Evolutionary conservation across 257 asterid species (phyloP), one percentile per base, ranked within the genome.

Genomic region (Solanum piurae): DNA sequence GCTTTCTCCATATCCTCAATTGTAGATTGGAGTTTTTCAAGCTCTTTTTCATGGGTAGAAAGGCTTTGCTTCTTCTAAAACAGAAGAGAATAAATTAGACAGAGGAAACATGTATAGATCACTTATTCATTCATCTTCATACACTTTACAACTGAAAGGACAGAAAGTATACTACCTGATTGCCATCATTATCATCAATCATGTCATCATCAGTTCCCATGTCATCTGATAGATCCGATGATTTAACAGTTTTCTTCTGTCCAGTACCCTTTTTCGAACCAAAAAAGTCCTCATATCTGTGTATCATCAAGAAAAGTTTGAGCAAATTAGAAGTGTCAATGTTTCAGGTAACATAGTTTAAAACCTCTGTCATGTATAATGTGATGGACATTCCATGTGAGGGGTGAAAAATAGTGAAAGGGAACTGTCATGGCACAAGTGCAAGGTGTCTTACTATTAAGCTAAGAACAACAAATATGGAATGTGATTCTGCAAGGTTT

Each of bases 41-140:
- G 93, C 92, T 94, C 98, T 88, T 92, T 95, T 88, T 97, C 98
- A 94, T 95, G 96, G 64, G 98, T 94, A 33, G 98, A 96, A 89
- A 93, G 95, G 86, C 87, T 90, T 83, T 74, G 92, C 46, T 93
- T 94, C 79, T 91, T 93, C 98, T 91, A 90, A 49, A 85, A 58
- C 68, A 87, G 36, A 71, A 64, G 74, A 83, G 34, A 60, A 83
- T 18, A 84, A 46, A 79, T 34, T 82, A 82, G 12, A 49, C 71
- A 11, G 31, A 49, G 18, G 69, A 52, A 82, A 31, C 69, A 1
- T 29, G 29, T 40, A 31, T 49, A 31, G 31, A 31, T 82, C 71
- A 82, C 42, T 82, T 49, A 82, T 2, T 9, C 42, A 18, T 62
- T 9, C 42, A 16, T 82, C 86, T 46, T 82, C 86, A 52, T 82